These are phyloP conservation scores for Madurella fahalii DNA, from an alignment of 2,329 filamentous ascomycete genomes.

Conservation along the genomic window DNA sequence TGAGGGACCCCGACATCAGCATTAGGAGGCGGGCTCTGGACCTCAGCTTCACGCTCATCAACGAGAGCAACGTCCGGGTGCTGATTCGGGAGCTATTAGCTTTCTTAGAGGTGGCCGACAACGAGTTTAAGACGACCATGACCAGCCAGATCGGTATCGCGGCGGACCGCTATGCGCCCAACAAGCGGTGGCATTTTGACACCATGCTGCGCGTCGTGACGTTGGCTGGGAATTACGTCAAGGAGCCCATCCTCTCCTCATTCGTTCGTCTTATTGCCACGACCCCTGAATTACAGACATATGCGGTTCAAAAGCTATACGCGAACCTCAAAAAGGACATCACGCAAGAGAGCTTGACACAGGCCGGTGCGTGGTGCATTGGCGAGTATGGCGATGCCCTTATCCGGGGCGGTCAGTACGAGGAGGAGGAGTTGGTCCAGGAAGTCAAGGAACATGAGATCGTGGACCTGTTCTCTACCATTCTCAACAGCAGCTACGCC, in stretches of 20 bases:
- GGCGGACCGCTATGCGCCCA: constrained; percentile 91
- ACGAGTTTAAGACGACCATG: constrained; percentile 98
- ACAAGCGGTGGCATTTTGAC: constrained; percentile 97
- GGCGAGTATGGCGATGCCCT: constrained; percentile 93
- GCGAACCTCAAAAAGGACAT: constrained; percentile 90
- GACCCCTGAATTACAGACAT: constrained; percentile 89
- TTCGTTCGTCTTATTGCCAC: constrained; percentile 95
- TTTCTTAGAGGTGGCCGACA: constrained; percentile 94
- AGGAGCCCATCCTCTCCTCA: constrained; percentile 94
- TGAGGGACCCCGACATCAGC: constrained; percentile 96
- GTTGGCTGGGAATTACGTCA: constrained; percentile 92
- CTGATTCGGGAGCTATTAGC: constrained; percentile 89
- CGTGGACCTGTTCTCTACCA: constrained; percentile 85
- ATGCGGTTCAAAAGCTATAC: constrained; percentile 94
- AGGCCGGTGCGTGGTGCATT: constrained; percentile 95
- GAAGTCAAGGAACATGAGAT: constrained; percentile 83
- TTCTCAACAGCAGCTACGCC: constrained; percentile 91
- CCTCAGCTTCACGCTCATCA: constrained; percentile 96
- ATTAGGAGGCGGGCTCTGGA: constrained; percentile 93
- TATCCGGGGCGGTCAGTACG: constrained; percentile 84
- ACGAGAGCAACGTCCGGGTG: constrained; percentile 91
- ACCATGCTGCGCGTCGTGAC: constrained; percentile 94
- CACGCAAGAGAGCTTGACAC: constrained; percentile 89
- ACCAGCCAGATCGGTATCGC: constrained; percentile 97
- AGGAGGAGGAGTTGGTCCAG: constrained; percentile 83